Evolutionary conservation across 768 basidiomycete species (phyloP).

Genomic region (Boletus pseudopeckii): DNA sequence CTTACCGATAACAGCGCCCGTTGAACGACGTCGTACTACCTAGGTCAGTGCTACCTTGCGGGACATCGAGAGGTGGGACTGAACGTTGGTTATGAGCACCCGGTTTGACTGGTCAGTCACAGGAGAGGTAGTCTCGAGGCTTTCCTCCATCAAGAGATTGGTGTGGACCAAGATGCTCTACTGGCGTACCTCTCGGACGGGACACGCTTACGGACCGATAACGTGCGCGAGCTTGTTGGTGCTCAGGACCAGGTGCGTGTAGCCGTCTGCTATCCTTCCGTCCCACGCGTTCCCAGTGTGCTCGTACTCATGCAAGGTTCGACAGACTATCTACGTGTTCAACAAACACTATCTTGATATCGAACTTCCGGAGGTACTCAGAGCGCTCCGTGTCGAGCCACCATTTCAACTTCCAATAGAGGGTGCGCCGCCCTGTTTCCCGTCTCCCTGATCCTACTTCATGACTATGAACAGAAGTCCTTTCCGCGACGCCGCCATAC

Average conservation of each 20-base stretch:
- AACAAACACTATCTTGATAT: slow-evolving; percentile 78
- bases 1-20: not conserved
- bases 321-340: slow-evolving; percentile 74
- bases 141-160: slow-evolving; percentile 70
- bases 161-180: slow-evolving; percentile 63
- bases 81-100: not conserved
- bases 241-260: slow-evolving; percentile 65
- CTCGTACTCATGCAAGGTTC: slow-evolving; percentile 11
- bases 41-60: slow-evolving; percentile 60
- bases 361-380: slow-evolving; percentile 61
- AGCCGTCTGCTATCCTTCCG: not conserved
- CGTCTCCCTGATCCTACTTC: not conserved
- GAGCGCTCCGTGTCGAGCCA: slow-evolving; percentile 58
- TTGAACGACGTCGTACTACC: not conserved
- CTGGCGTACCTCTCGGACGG: slow-evolving; percentile 82
- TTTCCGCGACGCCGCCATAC: slow-evolving; percentile 69
- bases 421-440: slow-evolving; percentile 39
- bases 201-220: slow-evolving; percentile 63
- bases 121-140: slow-evolving; percentile 68
- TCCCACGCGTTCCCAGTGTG: not conserved
- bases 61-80: slow-evolving; percentile 69
- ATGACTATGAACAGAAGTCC: slow-evolving; percentile 41
- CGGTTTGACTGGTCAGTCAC: slow-evolving; percentile 5
- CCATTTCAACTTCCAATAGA: slow-evolving; percentile 68
- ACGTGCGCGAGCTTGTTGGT: slow-evolving; percentile 73